Conservation (phyloP, 176 grass and related monocot species). For the Pontederia crassipes region DNA sequence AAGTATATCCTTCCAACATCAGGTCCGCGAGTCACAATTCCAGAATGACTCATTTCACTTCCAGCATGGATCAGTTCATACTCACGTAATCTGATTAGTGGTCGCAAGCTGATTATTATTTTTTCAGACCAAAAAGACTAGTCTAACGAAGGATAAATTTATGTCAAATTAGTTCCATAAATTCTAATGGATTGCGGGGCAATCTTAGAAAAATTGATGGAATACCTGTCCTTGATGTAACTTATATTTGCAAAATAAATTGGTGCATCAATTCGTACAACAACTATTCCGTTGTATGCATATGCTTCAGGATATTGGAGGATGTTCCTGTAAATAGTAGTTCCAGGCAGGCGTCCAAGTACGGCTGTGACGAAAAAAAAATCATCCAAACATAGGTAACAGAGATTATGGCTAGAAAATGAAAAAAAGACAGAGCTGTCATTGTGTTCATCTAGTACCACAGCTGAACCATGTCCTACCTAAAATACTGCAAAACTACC, state of each 20-base stretch:
- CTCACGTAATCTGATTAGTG: constrained; percentile 59
- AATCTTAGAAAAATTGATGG: no score
- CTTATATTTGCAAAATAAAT: constrained; percentile 98
- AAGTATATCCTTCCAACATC: constrained; percentile 79
- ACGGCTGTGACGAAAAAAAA: constrained; percentile 37
- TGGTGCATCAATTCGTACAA: constrained; percentile 82
- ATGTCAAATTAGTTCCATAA: neutral
- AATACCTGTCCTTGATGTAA: constrained; percentile 84
- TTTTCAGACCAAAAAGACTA: no score
- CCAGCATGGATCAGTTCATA: constrained; percentile 62
- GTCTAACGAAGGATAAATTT: no score
- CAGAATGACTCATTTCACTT: constrained; percentile 25
- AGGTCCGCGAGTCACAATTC: constrained; percentile 26
- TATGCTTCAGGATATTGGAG: constrained; percentile 85
- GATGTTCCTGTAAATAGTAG: constrained; percentile 84
- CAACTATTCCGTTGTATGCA: constrained; percentile 82
- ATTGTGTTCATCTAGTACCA: no score
- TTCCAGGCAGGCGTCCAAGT: constrained; percentile 84
- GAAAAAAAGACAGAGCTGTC: no score
- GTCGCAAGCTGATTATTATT: neutral
- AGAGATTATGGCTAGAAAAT: neutral
- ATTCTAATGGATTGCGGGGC: no score
- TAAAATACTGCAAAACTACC: no score
- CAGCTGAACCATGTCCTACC: no score
- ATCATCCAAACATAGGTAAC: neutral